Evolutionary conservation across 208 protist species (phyloP).

Genomic region (Wallacemonas sp.): DNA sequence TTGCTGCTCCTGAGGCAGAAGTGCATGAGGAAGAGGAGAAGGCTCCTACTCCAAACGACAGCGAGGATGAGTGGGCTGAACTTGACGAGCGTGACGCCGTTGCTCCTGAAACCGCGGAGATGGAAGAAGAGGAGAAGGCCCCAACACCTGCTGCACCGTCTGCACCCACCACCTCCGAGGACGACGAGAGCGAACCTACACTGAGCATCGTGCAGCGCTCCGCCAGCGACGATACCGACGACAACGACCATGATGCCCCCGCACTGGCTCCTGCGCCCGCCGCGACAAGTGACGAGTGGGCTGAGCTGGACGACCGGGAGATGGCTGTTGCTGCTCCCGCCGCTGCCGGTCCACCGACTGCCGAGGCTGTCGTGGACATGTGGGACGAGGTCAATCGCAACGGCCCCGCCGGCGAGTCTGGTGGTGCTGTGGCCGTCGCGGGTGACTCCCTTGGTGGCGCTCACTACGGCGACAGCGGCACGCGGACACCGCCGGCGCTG

Average conservation of each 20-base stretch:
- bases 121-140: no score
- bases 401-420: background rate
- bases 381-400: background rate
- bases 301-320: slow-evolving; percentile 6
- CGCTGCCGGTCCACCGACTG: background rate
- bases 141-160: no score
- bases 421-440: no score
- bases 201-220: background rate
- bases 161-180: no score
- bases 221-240: background rate
- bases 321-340: background rate
- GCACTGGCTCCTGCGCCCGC: background rate
- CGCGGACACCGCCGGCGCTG: no score
- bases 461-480: background rate
- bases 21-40: slow-evolving; percentile 8
- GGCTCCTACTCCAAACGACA: no score
- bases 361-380: no score
- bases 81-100: background rate
- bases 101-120: background rate
- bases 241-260: background rate
- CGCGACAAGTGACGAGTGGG: slow-evolving; percentile 5
- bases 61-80: background rate
- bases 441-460: no score
- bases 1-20: background rate
- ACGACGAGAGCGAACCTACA: background rate